Evolutionary conservation across 306 rosid species (phyloP).

Genomic region (Trifolium repens): DNA sequence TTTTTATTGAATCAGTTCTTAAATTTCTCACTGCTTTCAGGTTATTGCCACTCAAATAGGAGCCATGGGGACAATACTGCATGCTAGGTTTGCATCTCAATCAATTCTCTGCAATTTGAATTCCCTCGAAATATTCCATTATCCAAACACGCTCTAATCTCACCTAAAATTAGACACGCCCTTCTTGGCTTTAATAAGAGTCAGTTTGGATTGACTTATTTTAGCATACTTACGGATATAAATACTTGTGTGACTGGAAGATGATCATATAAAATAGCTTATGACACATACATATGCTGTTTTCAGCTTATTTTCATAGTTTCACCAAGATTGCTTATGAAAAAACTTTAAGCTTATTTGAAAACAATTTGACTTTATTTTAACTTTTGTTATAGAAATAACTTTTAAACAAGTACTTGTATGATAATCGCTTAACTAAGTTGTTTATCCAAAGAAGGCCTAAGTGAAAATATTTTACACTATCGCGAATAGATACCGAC

Average conservation of each 20-base stretch:
- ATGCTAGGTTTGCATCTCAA: conserved; percentile 71
- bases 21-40: conserved; percentile 45
- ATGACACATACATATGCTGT: too few species aligned
- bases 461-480: background rate
- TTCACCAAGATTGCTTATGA: background rate
- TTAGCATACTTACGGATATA: background rate
- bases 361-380: background rate
- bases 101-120: conserved; percentile 16
- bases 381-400: background rate
- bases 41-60: conserved; percentile 88
- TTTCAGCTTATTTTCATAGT: background rate
- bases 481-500: background rate
- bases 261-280: too few species aligned
- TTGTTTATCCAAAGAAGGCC: background rate
- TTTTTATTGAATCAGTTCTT: background rate
- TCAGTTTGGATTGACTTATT: background rate
- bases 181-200: background rate
- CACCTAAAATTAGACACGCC: background rate
- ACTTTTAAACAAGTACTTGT: background rate
- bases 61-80: conserved; percentile 84
- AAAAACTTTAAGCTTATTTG: background rate
- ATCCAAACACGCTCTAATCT: too few species aligned
- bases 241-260: too few species aligned
- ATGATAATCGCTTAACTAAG: background rate
- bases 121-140: too few species aligned